Percentiles rank a stretch among this genome's conserved stretches.
Evolutionary conservation across 768 basidiomycete species (phyloP).

Genomic region (Mycena belliarum): DNA sequence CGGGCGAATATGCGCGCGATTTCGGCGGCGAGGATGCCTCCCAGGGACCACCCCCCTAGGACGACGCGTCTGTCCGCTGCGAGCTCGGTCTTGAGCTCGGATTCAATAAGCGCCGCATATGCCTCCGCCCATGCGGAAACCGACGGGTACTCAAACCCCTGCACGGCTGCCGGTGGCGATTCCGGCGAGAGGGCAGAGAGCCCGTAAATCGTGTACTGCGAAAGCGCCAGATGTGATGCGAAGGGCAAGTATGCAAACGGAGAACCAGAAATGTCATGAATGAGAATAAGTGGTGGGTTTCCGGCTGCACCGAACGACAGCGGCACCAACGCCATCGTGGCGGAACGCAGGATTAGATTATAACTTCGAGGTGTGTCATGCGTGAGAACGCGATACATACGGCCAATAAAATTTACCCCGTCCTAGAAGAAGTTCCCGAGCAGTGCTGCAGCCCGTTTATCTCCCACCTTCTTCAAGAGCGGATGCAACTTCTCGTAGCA

Average conservation of each 20-base stretch:
- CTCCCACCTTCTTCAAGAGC: constrained; percentile 16
- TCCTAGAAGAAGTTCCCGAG: constrained; percentile 18
- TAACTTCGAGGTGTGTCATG: too few relatives aligned
- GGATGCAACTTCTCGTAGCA: constrained; percentile 19
- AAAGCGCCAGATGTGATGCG: not conserved
- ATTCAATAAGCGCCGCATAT: constrained; percentile 6
- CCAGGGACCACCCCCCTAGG: constrained; percentile 13
- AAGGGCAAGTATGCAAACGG: constrained; percentile 9
- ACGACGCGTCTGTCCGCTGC: not conserved
- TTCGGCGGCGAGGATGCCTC: constrained; percentile 5
- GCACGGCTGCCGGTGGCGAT: not conserved
- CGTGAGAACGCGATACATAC: too few relatives aligned
- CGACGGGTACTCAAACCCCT: not conserved
- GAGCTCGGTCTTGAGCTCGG: not conserved
- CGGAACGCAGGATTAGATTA: too few relatives aligned
- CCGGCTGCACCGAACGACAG: constrained; percentile 6
- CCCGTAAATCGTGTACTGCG: constrained; percentile 8
- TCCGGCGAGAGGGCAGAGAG: constrained; percentile 6
- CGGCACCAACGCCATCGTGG: constrained; percentile 8
- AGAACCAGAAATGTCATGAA: constrained; percentile 12
- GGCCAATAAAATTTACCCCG: too few relatives aligned
- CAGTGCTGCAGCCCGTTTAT: constrained; percentile 15
- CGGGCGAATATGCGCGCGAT: constrained; percentile 9
- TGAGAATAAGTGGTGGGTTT: not conserved
- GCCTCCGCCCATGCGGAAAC: constrained; percentile 5